A percentile compares a stretch with the other conserved stretches of the same genome.
Conservation (phyloP, 139 green algal species). For the Chlamydomonas applanata region DNA sequence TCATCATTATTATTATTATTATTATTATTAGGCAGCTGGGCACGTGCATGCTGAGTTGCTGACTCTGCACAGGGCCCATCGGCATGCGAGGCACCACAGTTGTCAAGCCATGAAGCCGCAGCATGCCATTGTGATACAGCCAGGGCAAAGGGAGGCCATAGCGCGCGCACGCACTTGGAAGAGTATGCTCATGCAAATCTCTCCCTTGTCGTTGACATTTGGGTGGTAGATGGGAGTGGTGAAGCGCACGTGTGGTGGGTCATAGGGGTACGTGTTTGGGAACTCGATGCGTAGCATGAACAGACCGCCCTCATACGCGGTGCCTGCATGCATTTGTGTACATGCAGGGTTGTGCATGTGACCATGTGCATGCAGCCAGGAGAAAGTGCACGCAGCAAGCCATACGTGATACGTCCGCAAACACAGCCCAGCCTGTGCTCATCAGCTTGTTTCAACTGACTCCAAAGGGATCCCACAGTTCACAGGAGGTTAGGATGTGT, state of each 20-base stretch:
- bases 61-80: too few species aligned
- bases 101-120: too few species aligned
- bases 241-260: conserved; percentile 26
- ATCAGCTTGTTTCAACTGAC: not conserved
- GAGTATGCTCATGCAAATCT: conserved; percentile 22
- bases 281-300: conserved; percentile 34
- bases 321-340: not conserved
- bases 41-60: too few species aligned
- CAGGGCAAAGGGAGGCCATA: too few species aligned
- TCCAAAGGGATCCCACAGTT: too few species aligned
- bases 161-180: too few species aligned
- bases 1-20: too few species aligned
- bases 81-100: too few species aligned
- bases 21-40: too few species aligned
- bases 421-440: not conserved
- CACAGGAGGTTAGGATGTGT: too few species aligned
- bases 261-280: conserved; percentile 22
- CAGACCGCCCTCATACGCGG: conserved; percentile 31
- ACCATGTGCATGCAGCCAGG: not conserved
- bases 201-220: conserved; percentile 28
- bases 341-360: not conserved
- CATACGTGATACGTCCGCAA: not conserved
- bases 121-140: too few species aligned
- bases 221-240: conserved; percentile 35
- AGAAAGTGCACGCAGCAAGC: not conserved